A percentile compares a stretch with the other conserved stretches of the same genome.
phyloP scores from a whole-genome alignment of 164 flowering plant species.

The Nelumbo lutea region DNA sequence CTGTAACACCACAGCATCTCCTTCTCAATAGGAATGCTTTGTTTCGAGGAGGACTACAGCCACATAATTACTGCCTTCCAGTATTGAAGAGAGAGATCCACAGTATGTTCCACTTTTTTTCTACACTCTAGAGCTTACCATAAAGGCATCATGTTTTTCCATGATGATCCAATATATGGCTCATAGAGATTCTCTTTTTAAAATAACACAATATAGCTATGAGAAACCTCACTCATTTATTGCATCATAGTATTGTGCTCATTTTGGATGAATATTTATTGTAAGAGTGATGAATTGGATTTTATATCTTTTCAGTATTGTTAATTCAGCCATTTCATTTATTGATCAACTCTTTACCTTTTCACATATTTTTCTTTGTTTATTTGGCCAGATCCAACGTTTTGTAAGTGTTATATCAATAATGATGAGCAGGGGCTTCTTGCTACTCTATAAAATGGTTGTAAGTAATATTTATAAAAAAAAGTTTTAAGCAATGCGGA shows the following conservation, averaged over 20 bases:
- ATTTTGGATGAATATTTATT: neutral
- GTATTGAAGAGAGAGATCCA: constrained; percentile 91
- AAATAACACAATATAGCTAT: too few species aligned
- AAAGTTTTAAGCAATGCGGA: too few species aligned
- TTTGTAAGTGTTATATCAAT: too few species aligned
- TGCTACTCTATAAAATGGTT: too few species aligned
- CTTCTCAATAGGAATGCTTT: constrained; percentile 83
- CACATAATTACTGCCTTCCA: constrained; percentile 97
- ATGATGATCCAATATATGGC: neutral
- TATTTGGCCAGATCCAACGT: neutral
- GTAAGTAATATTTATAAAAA: too few species aligned
- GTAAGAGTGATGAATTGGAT: neutral
- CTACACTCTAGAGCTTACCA: neutral
- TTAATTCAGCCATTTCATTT: neutral
- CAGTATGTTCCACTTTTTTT: constrained; percentile 43
- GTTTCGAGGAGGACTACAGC: constrained; percentile 94
- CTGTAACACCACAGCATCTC: constrained; percentile 98
- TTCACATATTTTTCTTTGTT: neutral
- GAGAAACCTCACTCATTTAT: too few species aligned
- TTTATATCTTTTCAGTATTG: neutral
- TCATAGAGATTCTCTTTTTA: too few species aligned
- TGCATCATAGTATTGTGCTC: neutral
- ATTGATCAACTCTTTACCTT: neutral
- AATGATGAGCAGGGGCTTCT: too few species aligned
- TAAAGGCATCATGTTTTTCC: neutral